Evolutionary conservation across 768 basidiomycete species (phyloP), one percentile per base, ranked within the genome.

Genomic region (Podaxis sp.): DNA sequence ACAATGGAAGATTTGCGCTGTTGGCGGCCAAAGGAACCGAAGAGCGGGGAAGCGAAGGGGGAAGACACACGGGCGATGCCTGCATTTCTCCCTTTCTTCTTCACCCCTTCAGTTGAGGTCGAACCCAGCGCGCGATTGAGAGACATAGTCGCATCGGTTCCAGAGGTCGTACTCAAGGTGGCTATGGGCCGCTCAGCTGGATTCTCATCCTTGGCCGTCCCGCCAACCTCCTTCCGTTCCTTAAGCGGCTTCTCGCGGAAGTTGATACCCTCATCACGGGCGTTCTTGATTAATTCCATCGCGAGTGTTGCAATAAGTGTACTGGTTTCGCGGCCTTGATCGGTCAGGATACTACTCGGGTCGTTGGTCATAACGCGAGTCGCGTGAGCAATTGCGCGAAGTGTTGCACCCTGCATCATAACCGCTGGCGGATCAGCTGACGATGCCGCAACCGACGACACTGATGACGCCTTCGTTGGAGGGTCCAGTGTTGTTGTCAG

Each of bases 301-400:
- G 93, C 92, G 2, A 92, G 78, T 27, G 73, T 73, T 1, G 82
- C 80, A 40, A 94, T 78, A n/a, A 90, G 75, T 0, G 80, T 76
- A 7, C 82, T 78, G 0, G 87, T 86, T 9, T 89, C 90, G 3
- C 72, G 76, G 0, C 89, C 91, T 61, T 86, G 82, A 71, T 93
- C 89, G 0, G 83, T 81, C 9, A 94, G 81, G 60, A 94, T 84
- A 66, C 90, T 91, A 12, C 82, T 77, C 0, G 92, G 82, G 66
- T 91, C 91, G 2, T 85, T 80, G 0, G 90, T 90, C 91, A 94
- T 93, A n/a, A 94, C 88, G 2, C 93, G 85, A 1, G 89, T 94
- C 1, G 93, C 91, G 59, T 93, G 87, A 17, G 84, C 82, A 59
- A 94, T 92, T 1, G 93, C 93, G 5, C 85, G 84, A 2, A 94